A percentile compares a stretch with the other conserved stretches of the same genome.
Evolutionary conservation across 176 grass and related monocot genomes (phyloP).

Genomic region (Oryza coarctata): DNA sequence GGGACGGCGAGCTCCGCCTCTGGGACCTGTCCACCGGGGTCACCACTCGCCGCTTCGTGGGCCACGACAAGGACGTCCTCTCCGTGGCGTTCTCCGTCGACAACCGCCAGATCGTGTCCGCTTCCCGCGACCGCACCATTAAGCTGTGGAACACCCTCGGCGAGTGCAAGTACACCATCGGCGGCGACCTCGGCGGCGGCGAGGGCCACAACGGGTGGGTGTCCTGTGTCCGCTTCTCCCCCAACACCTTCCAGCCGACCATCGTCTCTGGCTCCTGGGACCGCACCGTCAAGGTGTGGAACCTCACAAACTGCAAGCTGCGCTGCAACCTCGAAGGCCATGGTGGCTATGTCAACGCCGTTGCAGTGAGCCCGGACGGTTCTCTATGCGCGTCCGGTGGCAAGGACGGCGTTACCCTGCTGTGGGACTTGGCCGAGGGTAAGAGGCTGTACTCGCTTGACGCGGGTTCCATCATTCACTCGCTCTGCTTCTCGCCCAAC

Average conservation of each 20-base stretch:
- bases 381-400: slow-evolving; percentile 93
- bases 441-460: slow-evolving; percentile 84
- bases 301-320: slow-evolving; percentile 91
- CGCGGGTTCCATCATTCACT: slow-evolving; percentile 66
- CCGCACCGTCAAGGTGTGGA: slow-evolving; percentile 91
- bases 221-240: slow-evolving; percentile 84
- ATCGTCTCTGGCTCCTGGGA: slow-evolving; percentile 91
- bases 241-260: slow-evolving; percentile 42
- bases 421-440: slow-evolving; percentile 87
- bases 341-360: slow-evolving; percentile 73
- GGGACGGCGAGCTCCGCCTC: slow-evolving; percentile 89
- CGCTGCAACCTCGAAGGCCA: slow-evolving; percentile 62
- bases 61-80: slow-evolving; percentile 88
- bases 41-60: slow-evolving; percentile 75
- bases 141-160: slow-evolving; percentile 98
- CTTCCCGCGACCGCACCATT: slow-evolving; percentile 79
- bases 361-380: slow-evolving; percentile 84
- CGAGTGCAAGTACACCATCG: slow-evolving; percentile 98
- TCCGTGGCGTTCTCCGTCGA: slow-evolving; percentile 91
- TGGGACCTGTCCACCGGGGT: slow-evolving; percentile 71
- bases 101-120: slow-evolving; percentile 95
- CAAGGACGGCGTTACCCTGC: slow-evolving; percentile 64
- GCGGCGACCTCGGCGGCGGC: slow-evolving; percentile 42
- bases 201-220: slow-evolving; percentile 86
- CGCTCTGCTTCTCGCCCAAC: slow-evolving; percentile 92